Base-by-base conservation (phyloP, 2,329 filamentous ascomycete genomes). In the Salinomyces thailandicus region DNA sequence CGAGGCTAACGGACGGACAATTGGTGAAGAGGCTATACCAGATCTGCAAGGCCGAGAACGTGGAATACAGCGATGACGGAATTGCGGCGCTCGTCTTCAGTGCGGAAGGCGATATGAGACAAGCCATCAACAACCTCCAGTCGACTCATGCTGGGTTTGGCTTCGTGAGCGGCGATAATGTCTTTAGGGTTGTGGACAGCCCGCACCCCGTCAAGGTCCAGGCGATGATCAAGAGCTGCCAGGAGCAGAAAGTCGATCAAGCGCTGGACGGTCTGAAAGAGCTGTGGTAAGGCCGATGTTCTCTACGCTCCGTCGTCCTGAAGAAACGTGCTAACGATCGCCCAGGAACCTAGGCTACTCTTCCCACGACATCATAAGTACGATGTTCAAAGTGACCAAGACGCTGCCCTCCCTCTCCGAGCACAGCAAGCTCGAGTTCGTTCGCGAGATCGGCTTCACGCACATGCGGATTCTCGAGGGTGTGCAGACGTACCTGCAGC, bases 381-480 rank as follows among this genome's bases (percentile, higher is more conserved):
- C 89, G 43, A 98, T 98, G 91, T 96, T 98, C 71, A 80, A 81
- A 55, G 91, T 98, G 42, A 96, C 91, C 31, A 98, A 96, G 69
- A 93, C 86, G 1, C 86, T 96, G 41, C 83, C 85, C 2, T 85
- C 81, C 1, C 67, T 98, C 38, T 91, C 85, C 48, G 91, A 98
- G 63, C 86, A 96, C 61, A 79, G 86, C 12, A 95, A 95, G 67
- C 69, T 98, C 43, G 89, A 96, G 58, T 98, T 96, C 52, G 93
- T 96, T 32, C 43, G 60, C 65, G 91, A 95, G 64, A 98, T 98
- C 61, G 91, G 91, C 36, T 96, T 96, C 62, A 93, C 91, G 2
- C 91, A 98, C 58, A 98, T 98, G 91, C 87, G 93, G 60, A 89
- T 98, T 38, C 68, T 98, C n/a, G 91, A 98, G 58, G 91, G 91